Evolutionary conservation across 306 rosid species (phyloP), one percentile per base, ranked within the genome.

Genomic region (Styphnolobium japonicum): DNA sequence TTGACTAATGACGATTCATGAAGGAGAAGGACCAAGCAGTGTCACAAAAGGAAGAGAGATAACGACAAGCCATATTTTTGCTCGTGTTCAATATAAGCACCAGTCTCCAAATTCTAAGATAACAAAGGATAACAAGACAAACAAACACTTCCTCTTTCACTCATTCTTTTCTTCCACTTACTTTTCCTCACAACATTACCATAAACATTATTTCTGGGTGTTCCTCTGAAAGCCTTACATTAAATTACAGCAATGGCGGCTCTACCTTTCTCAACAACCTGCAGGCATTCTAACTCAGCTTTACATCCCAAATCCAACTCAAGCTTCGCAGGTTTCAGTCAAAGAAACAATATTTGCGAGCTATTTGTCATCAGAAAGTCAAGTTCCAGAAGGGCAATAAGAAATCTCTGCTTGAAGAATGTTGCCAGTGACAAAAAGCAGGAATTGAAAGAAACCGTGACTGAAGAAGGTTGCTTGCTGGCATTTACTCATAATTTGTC

Each of bases 331-430:
- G 45, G 80, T 39, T 81, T 80, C 83, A 34, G 12, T 56, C 88
- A 10, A 77, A 58, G 77, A 65, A 66, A 68, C 69, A 61, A 61
- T 71, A 52, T 66, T 76, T 76, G 81, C 76, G 77, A 76, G 66
- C 23, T 82, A 43, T 76, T 84, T 65, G 63, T 75, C 63, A 42
- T 65, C 81, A 76, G 51, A 76, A 85, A 83, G 42, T 70, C 81
- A 39, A 65, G 75, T 55, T 77, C 88, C 70, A 40, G 73, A 27
- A 60, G 62, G 75, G 25, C 69, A 68, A 74, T 77, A 57, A 83
- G 86, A 83, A 86, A 73, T 58, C 83, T 89, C 14, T 48, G 40
- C 2, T 88, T 82, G 66, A 87, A 74, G 83, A 89, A 74, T 77
- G 80, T 81, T 69, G 80, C 85, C 57, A 87, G 86, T 9, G 81